phyloP scores from a whole-genome alignment of 768 basidiomycete genomes.

The Tubosaeta sp. region DNA sequence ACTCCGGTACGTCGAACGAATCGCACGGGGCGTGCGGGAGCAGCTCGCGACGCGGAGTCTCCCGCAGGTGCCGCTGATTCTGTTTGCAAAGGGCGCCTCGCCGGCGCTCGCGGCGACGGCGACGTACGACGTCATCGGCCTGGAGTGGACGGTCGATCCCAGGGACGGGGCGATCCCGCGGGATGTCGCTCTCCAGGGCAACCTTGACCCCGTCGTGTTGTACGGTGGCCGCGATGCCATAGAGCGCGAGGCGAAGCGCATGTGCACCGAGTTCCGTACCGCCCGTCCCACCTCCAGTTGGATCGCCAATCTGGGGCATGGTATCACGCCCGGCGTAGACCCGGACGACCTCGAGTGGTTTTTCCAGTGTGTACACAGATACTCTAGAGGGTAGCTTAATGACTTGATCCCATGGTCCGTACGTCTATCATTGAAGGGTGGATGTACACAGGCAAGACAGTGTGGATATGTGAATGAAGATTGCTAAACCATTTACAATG shows the following conservation, averaged over 20 bases:
- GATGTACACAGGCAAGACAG: constrained; percentile 20
- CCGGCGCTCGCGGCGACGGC: constrained; percentile 59
- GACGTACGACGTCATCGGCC: constrained; percentile 84
- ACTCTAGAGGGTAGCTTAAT: constrained; percentile 42
- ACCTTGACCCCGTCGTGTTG: constrained; percentile 84
- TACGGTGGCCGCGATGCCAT: constrained; percentile 87
- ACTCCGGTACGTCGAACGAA: constrained; percentile 70
- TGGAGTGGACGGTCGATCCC: constrained; percentile 91
- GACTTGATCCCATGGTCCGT: constrained; percentile 2
- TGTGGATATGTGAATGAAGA: constrained; percentile 11
- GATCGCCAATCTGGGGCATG: constrained; percentile 97
- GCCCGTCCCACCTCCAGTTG: constrained; percentile 60
- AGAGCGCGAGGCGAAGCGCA: constrained; percentile 76
- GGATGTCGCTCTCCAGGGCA: constrained; percentile 80
- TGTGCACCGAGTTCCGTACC: constrained; percentile 69
- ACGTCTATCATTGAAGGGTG: constrained; percentile 8
- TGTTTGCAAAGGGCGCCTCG: constrained; percentile 95
- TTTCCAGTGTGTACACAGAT: constrained; percentile 84
- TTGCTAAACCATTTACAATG: constrained; percentile 29
- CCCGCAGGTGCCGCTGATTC: constrained; percentile 70
- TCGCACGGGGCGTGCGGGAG: constrained; percentile 62
- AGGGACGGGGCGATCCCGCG: constrained; percentile 53
- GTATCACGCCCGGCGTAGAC: constrained; percentile 93
- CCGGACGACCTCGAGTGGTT: constrained; percentile 92
- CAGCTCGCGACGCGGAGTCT: constrained; percentile 52